phyloP scores from a whole-genome alignment of 768 basidiomycete genomes.

The Mycena crocata region DNA sequence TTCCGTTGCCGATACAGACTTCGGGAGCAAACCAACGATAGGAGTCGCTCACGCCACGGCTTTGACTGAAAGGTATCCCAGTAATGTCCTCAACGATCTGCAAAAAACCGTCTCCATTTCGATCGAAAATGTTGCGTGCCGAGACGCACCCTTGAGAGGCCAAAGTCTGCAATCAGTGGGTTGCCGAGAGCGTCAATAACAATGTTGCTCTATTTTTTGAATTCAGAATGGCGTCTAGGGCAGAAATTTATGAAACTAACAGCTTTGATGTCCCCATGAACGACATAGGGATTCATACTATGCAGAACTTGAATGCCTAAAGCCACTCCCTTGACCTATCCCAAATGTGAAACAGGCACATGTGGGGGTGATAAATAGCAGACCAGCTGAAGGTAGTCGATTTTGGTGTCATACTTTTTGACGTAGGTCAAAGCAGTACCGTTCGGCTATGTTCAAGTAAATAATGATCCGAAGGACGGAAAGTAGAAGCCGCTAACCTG shows the following conservation, averaged over 20 bases:
- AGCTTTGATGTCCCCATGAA: constrained; percentile 68
- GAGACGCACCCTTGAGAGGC: constrained; percentile 51
- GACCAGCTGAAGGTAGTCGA: constrained; percentile 60
- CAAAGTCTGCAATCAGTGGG: constrained; percentile 69
- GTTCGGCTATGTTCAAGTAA: constrained; percentile 38
- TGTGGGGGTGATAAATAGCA: background rate
- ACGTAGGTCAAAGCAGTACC: constrained; percentile 64
- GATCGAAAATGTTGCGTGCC: background rate
- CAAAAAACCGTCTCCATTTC: background rate
- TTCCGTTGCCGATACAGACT: constrained; percentile 61
- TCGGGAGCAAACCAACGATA: constrained; percentile 70
- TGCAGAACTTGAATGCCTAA: constrained; percentile 62
- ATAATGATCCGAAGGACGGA: background rate
- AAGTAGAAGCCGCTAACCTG: constrained; percentile 40
- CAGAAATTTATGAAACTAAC: constrained; percentile 41
- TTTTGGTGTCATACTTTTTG: constrained; percentile 46
- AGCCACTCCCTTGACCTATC: constrained; percentile 59
- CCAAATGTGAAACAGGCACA: background rate
- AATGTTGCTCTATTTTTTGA: constrained; percentile 56
- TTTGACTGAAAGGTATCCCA: constrained; percentile 68
- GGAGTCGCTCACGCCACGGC: constrained; percentile 57
- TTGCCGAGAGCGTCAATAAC: constrained; percentile 56
- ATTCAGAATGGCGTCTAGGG: background rate
- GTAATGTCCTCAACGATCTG: constrained; percentile 70
- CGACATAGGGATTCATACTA: constrained; percentile 59